A percentile compares a stretch with the other conserved stretches of the same genome.
phyloP scores from a whole-genome alignment of 2,329 filamentous ascomycete genomes.

The Lasiodiplodia theobromae region DNA sequence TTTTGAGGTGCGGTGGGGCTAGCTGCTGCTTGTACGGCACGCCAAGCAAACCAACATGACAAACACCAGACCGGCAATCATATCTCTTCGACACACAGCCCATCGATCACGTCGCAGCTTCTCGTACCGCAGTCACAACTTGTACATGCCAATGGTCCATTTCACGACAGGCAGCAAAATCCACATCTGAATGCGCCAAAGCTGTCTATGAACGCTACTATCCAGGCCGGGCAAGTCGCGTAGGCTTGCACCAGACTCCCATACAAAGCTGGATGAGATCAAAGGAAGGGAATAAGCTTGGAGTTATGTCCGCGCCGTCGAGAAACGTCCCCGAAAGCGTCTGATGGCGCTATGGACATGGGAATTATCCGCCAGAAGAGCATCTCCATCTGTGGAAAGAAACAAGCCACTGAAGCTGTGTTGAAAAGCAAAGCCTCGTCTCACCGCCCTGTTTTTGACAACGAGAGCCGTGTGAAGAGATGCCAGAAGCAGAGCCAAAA shows the following conservation, averaged over 20 bases:
- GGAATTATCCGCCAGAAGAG: conserved; percentile 4
- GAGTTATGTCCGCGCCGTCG: background rate
- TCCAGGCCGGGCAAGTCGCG: background rate
- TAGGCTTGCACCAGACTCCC: conserved; percentile 3
- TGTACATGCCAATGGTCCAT: too few species aligned
- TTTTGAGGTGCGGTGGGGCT: conserved; percentile 15
- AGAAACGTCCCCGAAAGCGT: background rate
- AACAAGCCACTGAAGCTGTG: background rate
- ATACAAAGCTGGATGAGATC: conserved; percentile 1
- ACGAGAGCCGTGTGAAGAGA: background rate
- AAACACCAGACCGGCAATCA: background rate
- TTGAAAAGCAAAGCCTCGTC: background rate
- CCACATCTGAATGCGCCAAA: background rate
- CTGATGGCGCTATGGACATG: conserved; percentile 6
- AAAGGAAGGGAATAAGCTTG: background rate
- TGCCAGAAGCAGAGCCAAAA: conserved; percentile 1
- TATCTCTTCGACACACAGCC: background rate
- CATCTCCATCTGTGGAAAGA: background rate
- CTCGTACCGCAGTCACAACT: too few species aligned
- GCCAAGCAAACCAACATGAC: conserved; percentile 2
- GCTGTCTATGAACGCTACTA: conserved; percentile 3
- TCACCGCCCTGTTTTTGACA: background rate
- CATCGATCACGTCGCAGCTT: too few species aligned
- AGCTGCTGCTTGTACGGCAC: conserved; percentile 8
- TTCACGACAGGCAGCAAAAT: background rate